Evolutionary conservation across 345 rosid genomes (phyloP).

Genomic region (Citrus medica): DNA sequence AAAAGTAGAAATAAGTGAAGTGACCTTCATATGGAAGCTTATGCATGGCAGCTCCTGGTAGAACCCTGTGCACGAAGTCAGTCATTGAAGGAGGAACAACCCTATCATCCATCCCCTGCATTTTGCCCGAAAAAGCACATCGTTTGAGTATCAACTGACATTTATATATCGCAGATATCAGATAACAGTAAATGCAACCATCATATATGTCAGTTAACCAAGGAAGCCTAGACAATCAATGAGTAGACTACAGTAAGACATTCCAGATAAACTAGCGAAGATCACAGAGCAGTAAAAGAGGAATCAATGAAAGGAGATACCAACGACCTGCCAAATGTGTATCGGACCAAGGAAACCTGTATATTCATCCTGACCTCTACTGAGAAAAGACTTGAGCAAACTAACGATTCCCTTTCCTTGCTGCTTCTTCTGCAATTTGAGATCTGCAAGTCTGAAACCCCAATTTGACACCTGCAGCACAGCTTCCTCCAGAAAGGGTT

Average conservation of each 20-base stretch:
- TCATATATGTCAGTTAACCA: background rate
- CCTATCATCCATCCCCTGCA: slow-evolving; percentile 67
- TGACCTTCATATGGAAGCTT: slow-evolving; percentile 76
- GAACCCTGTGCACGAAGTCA: slow-evolving; percentile 61
- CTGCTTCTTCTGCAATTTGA: slow-evolving; percentile 51
- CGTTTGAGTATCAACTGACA: background rate
- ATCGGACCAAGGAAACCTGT: slow-evolving; percentile 72
- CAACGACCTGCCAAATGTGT: slow-evolving; percentile 73
- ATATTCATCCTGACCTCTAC: slow-evolving; percentile 36
- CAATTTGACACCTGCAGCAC: slow-evolving; percentile 57
- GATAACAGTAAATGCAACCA: background rate
- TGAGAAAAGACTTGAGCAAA: slow-evolving; percentile 36
- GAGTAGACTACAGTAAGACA: background rate
- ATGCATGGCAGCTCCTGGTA: slow-evolving; percentile 69
- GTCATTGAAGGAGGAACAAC: slow-evolving; percentile 72
- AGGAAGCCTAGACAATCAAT: background rate
- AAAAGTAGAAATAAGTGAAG: slow-evolving; percentile 55
- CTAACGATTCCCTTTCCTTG: slow-evolving; percentile 40
- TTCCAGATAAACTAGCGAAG: background rate
- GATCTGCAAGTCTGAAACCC: slow-evolving; percentile 67
- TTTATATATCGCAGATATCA: background rate
- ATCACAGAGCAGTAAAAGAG: background rate
- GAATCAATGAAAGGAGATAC: background rate
- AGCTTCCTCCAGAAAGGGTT: slow-evolving; percentile 71
- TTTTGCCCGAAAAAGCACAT: background rate